Evolutionary conservation across 805 yeast species (phyloP), one percentile per base, ranked within the genome.

Genomic region (Starmerella apis): DNA sequence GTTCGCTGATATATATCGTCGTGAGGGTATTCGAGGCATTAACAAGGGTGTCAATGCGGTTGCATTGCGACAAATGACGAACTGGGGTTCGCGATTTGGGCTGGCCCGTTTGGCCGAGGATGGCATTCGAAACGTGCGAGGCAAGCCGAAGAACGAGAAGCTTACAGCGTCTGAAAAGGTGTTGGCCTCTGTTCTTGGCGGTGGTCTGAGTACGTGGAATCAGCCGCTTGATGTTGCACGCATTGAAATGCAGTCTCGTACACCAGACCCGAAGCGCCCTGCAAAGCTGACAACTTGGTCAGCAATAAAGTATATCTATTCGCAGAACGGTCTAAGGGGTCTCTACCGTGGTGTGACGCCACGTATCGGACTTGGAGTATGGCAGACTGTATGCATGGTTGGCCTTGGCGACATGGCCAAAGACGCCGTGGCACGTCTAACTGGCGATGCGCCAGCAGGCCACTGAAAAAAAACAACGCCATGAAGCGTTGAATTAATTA

Each of bases 371-470:
- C 76, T 92, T 57, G 94, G 97, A 62, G 82, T 90, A 56, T 92
- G 97, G 96, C 98, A 92, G 73, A 90, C 97, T 2, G 86, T 90
- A 42, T 90, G 94, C 68, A 90, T 90, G 97, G 97, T 90, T 52
- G 96, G 95, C 11, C 79, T 92, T 59, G 98, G 97, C 66, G 98
- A 92, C 64, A 85, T 87, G 68, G 87, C 87, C 30, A 82, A 79
- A 66, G 86, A 81, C 49, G 72, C 73, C 50, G 82, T 82, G 46
- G 85, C 74, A 28, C 73, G 67, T 50, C 49, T 80, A 52, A 79
- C 85, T 4, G 84, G 84, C 47, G 78, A 79, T 57, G 63, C 58
- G 42, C 82, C 83, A 39, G 71, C 59, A 41, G 76, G 66, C 19
- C 53, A 50, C 46, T 53, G 35, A 31, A 31, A 31, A 31, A 6